Evolutionary conservation across 148 eudicot species (phyloP).

Genomic region (Chenopodium berlandieri): DNA sequence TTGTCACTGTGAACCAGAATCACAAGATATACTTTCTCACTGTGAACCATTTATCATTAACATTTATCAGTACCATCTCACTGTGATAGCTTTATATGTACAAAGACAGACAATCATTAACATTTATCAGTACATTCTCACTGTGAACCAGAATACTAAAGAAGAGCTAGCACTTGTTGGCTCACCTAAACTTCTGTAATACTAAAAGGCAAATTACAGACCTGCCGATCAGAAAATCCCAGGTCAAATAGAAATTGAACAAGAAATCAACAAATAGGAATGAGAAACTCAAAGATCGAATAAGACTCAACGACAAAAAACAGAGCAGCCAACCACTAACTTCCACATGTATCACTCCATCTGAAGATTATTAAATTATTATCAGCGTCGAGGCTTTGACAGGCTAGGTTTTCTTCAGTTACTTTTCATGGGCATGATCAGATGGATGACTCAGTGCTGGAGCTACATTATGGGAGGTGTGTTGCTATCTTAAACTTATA

Average conservation of each 20-base stretch:
- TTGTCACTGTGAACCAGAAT: background rate
- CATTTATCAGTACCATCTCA: too few species aligned
- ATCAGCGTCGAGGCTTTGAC: constrained; percentile 54
- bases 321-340: background rate
- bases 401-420: constrained; percentile 50
- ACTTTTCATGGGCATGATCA: too few species aligned
- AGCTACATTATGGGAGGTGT: too few species aligned
- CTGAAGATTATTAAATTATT: background rate
- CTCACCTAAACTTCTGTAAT: background rate
- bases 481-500: too few species aligned
- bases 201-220: background rate
- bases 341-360: background rate
- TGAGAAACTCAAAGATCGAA: constrained; percentile 1
- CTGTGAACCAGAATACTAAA: background rate
- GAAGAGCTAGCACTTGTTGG: background rate
- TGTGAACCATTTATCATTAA: too few species aligned
- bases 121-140: too few species aligned
- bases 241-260: background rate
- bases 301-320: background rate
- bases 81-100: background rate
- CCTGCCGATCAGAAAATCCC: background rate
- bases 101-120: background rate
- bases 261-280: constrained; percentile 13
- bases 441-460: too few species aligned
- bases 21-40: background rate